phyloP scores from a whole-genome alignment of 148 eudicot species.

The Silene latifolia region DNA sequence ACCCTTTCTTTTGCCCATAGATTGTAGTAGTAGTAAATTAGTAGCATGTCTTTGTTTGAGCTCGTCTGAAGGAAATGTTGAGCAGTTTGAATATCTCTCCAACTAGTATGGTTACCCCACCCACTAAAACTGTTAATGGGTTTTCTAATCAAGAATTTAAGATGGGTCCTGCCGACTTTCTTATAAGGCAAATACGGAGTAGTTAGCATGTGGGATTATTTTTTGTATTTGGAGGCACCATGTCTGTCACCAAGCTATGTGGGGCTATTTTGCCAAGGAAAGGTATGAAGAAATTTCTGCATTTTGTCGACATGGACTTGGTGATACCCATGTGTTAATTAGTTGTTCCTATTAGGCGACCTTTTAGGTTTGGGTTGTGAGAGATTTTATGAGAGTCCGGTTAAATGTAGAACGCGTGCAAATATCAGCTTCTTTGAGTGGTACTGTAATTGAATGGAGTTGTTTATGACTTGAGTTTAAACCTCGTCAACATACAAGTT shows the following conservation, averaged over 20 bases:
- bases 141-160: constrained; percentile 27
- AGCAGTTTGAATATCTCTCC: constrained; percentile 22
- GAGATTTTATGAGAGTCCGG: not conserved
- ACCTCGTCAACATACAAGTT: too few relatives aligned
- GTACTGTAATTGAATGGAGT: not conserved
- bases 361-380: constrained; percentile 15
- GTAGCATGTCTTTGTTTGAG: constrained; percentile 8
- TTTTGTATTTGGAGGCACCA: constrained; percentile 21
- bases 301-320: constrained; percentile 15
- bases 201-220: constrained; percentile 29
- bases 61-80: not conserved
- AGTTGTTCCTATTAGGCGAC: constrained; percentile 9
- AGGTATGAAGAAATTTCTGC: constrained; percentile 18
- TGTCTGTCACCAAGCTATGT: constrained; percentile 17
- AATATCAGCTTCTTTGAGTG: not conserved
- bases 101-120: constrained; percentile 20
- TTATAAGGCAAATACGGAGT: constrained; percentile 15
- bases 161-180: constrained; percentile 41
- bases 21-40: constrained; percentile 11
- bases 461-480: too few relatives aligned
- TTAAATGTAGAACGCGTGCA: not conserved
- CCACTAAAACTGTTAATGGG: constrained; percentile 26
- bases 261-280: constrained; percentile 7
- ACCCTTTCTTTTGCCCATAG: not conserved
- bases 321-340: not conserved